Conservation (phyloP, 169 alveolate genomes). For the Eimeria necatrix region DNA sequence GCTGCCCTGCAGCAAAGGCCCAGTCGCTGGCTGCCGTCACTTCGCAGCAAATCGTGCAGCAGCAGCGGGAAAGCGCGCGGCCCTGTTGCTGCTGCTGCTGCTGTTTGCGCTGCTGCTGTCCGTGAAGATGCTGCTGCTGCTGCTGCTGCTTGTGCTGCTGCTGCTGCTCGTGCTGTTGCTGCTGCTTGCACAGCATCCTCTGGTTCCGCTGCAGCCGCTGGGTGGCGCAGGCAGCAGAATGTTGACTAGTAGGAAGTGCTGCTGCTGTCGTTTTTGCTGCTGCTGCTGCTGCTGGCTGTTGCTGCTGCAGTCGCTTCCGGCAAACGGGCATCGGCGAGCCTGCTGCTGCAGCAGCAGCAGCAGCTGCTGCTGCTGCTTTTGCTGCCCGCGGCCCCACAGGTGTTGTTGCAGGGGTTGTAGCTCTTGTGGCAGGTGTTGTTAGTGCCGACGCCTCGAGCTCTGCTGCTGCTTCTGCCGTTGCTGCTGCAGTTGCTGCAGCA, state of each 20-base stretch:
- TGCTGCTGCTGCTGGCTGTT: constrained; percentile 52
- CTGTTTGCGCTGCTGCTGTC: background rate
- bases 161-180: constrained; percentile 34
- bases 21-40: background rate
- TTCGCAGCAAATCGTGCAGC: background rate
- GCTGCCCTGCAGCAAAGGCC: no score
- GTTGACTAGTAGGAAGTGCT: background rate
- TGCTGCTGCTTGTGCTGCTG: constrained; percentile 27
- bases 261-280: constrained; percentile 50
- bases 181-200: background rate
- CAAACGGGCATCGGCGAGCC: background rate
- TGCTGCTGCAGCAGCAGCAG: background rate
- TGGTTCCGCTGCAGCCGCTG: background rate
- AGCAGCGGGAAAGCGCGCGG: background rate
- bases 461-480: no score
- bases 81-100: background rate
- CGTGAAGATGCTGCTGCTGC: background rate
- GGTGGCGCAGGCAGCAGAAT: background rate
- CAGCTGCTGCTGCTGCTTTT: background rate
- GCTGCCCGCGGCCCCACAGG: no score
- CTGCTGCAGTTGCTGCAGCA: no score
- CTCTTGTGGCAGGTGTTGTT: background rate
- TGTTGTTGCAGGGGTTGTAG: no score
- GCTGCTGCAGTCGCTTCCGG: constrained; percentile 30
- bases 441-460: background rate